phyloP scores from a whole-genome alignment of 768 basidiomycete genomes.

The Mrakia blollopis region DNA sequence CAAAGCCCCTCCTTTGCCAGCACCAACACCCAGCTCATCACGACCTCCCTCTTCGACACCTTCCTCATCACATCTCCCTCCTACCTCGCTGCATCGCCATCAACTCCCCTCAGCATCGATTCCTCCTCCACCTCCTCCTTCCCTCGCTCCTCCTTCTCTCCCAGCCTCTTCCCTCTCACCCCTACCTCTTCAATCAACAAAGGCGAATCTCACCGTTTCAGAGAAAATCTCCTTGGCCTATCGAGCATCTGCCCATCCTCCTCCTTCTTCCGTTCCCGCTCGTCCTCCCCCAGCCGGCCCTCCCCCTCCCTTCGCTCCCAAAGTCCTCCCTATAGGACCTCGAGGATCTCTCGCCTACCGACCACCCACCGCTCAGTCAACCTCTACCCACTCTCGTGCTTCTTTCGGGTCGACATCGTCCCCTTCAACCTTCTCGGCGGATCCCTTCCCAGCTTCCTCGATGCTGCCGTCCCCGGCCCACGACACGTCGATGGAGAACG shows the following conservation, averaged over 20 bases:
- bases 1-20: not conserved
- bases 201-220: not conserved
- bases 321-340: too few relatives aligned
- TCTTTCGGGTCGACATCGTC: not conserved
- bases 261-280: not conserved
- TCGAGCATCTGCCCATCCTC: not conserved
- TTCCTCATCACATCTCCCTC: not conserved
- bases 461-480: not conserved
- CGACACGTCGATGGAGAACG: not conserved
- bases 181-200: not conserved
- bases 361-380: not conserved
- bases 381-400: not conserved
- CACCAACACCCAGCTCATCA: not conserved
- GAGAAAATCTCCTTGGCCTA: not conserved
- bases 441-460: not conserved
- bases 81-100: not conserved
- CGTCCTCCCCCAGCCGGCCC: not conserved
- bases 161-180: not conserved
- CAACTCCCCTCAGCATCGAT: too few relatives aligned
- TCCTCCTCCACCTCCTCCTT: not conserved
- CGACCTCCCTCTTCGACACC: not conserved
- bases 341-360: not conserved
- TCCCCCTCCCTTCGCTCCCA: not conserved
- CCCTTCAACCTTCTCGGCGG: not conserved
- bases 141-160: not conserved